phyloP scores from a whole-genome alignment of 2,329 filamentous ascomycete species.

The Diaporthe australafricana region DNA sequence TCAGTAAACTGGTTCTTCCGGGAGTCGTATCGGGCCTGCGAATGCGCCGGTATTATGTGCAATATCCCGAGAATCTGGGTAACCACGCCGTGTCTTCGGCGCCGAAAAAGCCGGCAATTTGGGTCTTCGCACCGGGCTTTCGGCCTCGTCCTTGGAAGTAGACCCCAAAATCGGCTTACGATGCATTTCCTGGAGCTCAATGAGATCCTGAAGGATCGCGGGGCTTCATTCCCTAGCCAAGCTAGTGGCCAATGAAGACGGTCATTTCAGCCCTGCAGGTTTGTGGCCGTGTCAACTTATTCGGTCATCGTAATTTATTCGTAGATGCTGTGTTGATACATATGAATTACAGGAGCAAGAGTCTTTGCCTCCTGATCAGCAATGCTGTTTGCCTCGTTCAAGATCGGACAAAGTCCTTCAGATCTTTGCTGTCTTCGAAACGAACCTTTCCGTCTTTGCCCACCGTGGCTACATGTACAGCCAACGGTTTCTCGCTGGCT shows the following conservation, averaged over 20 bases:
- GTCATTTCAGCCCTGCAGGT: too few species aligned
- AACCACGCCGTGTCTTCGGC: background rate
- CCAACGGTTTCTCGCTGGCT: slow-evolving; percentile 52
- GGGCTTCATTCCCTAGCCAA: background rate
- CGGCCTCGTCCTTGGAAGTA: too few species aligned
- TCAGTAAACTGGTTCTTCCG: background rate
- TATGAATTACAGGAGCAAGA: slow-evolving; percentile 17
- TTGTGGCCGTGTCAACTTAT: background rate
- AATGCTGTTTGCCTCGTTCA: slow-evolving; percentile 41
- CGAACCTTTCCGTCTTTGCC: slow-evolving; percentile 73
- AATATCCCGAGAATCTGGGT: background rate
- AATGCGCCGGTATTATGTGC: background rate
- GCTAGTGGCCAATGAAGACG: background rate
- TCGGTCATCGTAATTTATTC: background rate
- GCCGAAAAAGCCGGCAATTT: background rate
- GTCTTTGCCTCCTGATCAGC: background rate
- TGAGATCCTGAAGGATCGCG: background rate
- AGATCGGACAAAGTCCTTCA: slow-evolving; percentile 64
- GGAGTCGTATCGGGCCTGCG: background rate
- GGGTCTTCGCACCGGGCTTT: background rate
- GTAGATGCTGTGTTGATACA: slow-evolving; percentile 30
- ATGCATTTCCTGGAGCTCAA: background rate
- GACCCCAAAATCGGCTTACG: background rate
- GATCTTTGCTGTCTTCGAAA: slow-evolving; percentile 69
- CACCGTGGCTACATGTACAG: slow-evolving; percentile 67